Conservation (phyloP, 164 flowering plant genomes). For the Chloranthus sessilifolius region DNA sequence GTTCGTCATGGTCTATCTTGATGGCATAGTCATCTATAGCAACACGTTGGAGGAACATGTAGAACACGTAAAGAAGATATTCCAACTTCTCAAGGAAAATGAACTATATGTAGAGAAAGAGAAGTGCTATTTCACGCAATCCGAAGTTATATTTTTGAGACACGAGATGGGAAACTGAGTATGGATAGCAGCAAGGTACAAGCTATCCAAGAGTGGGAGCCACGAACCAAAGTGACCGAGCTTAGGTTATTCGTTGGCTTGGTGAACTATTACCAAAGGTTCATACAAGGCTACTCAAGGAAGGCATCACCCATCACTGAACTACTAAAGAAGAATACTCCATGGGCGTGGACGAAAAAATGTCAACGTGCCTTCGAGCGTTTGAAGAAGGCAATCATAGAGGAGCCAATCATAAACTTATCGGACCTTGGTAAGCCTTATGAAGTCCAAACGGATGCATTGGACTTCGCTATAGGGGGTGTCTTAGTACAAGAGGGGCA, state of each 20-base stretch:
- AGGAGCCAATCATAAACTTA: neutral
- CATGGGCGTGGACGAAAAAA: neutral
- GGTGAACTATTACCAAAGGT: neutral
- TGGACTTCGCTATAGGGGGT: neutral
- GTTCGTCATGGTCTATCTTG: neutral
- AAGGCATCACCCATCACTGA: neutral
- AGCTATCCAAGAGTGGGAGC: neutral
- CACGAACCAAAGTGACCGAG: neutral
- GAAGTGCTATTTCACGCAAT: neutral
- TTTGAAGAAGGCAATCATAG: neutral
- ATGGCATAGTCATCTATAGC: conserved; percentile 1
- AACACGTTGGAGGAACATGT: conserved; percentile 4
- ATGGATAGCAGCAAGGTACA: neutral
- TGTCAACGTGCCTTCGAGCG: neutral
- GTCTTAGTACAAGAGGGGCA: neutral
- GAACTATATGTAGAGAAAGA: neutral
- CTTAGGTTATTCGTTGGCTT: neutral
- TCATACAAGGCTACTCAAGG: neutral
- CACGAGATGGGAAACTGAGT: neutral
- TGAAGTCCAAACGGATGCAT: conserved; percentile 2
- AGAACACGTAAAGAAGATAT: neutral
- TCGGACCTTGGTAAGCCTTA: neutral
- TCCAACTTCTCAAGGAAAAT: neutral
- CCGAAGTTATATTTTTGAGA: neutral
- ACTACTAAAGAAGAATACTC: neutral